Evolutionary conservation across 352 stramenopile species (phyloP).

Genomic region (Phytophthora cajani): DNA sequence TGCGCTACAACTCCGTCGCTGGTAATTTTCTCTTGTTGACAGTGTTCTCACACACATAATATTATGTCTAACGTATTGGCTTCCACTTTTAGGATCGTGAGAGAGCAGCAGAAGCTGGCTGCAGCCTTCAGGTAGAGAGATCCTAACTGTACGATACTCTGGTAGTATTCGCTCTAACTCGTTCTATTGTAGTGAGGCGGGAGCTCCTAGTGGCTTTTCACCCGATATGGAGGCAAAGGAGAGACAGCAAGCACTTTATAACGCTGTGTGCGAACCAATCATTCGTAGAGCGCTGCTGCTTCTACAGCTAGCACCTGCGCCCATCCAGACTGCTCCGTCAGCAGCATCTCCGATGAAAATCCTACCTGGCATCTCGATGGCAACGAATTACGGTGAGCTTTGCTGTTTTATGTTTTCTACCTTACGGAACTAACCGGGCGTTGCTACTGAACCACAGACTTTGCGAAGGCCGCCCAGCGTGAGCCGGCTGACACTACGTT

Average conservation of each 20-base stretch:
- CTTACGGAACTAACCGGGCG: constrained; percentile 3
- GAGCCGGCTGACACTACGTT: constrained; percentile 3
- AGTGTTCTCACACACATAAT: not conserved
- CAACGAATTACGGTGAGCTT: constrained; percentile 56
- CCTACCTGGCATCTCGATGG: constrained; percentile 72
- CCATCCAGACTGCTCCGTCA: constrained; percentile 34
- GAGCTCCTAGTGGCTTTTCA: constrained; percentile 33
- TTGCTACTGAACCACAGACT: constrained; percentile 38
- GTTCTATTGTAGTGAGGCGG: constrained; percentile 42
- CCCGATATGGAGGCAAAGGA: constrained; percentile 68
- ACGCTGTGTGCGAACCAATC: constrained; percentile 80
- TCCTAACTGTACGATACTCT: not conserved
- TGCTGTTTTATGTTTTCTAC: not conserved
- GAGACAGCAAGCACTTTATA: constrained; percentile 76
- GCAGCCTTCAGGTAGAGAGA: constrained; percentile 54
- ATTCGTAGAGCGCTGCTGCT: constrained; percentile 76
- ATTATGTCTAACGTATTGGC: not conserved
- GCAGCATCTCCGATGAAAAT: constrained; percentile 66
- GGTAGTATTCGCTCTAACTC: not conserved
- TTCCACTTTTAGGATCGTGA: constrained; percentile 71
- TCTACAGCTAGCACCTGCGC: constrained; percentile 59
- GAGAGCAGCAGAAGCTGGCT: constrained; percentile 88
- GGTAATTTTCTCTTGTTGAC: constrained; percentile 42
- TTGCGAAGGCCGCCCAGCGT: constrained; percentile 25
- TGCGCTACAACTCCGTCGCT: constrained; percentile 81